Evolutionary conservation across 2,329 filamentous ascomycete species (phyloP), one percentile per base, ranked within the genome.

Genomic region (Cladosporium sp.): DNA sequence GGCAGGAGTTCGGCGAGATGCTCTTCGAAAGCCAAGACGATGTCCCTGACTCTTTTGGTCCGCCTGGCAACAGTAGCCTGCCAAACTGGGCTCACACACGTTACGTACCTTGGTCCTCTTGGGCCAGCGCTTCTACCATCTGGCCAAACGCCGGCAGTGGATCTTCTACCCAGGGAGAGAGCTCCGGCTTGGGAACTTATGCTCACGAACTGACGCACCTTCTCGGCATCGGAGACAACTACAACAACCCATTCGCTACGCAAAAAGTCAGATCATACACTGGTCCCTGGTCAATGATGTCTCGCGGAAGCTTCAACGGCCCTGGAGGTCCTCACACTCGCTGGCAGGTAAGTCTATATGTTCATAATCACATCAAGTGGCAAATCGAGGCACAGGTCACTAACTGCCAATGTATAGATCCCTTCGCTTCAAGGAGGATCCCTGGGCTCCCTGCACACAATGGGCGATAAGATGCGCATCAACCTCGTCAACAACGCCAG

Each of bases 1-100:
- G 84, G 84, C 84, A 85, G 64, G 83, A 85, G 67, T 86, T 85
- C 68, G 84, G 84, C 44, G 80, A 84, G 72, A 85, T 86, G 81
- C 81, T 78, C 65, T 86, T 84, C 64, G 70, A 76, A 12, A 76
- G 74, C 7, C 80, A 78, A 14, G 80, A 84, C 18, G 81, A 84
- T 55, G 78, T 86, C 0, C 79, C 83, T 0, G 79, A 80, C 3
- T 78, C 75, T 12, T 85, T 85, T 65, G 84, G 84, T 0, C 83
- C 84, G 1, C 83, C 83, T 0, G 74, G 71, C 0, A 79, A 79
- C 65, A 74, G 72, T 18, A 77, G 77, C 11, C 65, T 68, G 53
- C 76, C 80, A 1, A 84, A 85, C 68, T 83, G 78, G 62, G 83
- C 82, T 5, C 72, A 77, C 44, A 86, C 83, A 0, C 77, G 83